These are phyloP conservation scores for Sicyos baderoa DNA, from an alignment of 306 rosid species.

Conservation along the genomic window DNA sequence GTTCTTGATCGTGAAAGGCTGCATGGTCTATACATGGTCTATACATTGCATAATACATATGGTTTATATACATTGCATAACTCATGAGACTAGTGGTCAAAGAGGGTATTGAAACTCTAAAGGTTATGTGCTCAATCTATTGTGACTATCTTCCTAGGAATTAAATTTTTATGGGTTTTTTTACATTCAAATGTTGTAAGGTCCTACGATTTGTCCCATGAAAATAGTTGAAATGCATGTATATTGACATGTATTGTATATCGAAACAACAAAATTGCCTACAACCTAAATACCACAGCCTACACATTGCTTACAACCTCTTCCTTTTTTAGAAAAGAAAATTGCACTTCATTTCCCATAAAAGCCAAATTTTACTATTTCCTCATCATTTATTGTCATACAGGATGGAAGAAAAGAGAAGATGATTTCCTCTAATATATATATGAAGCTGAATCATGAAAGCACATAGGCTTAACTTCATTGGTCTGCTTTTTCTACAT, in stretches of 20 bases:
- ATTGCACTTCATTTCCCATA: neutral
- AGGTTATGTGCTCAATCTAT: too few relatives aligned
- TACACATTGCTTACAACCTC: neutral
- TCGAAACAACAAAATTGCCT: too few relatives aligned
- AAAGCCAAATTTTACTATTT: neutral
- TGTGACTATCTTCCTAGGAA: too few relatives aligned
- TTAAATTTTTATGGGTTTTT: too few relatives aligned
- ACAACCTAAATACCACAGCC: neutral
- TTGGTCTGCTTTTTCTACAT: constrained; percentile 19
- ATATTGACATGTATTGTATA: too few relatives aligned
- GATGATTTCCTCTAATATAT: neutral
- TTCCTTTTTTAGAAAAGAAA: constrained; percentile 5
- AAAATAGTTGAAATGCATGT: too few relatives aligned
- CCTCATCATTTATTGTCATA: neutral
- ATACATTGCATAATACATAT: too few relatives aligned
- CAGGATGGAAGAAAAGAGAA: neutral
- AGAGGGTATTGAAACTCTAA: too few relatives aligned
- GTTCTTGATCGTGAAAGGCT: constrained; percentile 11
- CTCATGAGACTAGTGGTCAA: neutral
- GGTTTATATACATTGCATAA: neutral
- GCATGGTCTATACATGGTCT: neutral
- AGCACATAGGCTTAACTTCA: constrained; percentile 18
- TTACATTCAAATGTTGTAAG: too few relatives aligned
- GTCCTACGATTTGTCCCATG: too few relatives aligned
- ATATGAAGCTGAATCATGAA: constrained; percentile 16